A percentile compares a stretch with the other conserved stretches of the same genome.
These are phyloP conservation scores for Amniculicola lignicola DNA, from an alignment of 495 filamentous ascomycete species.

Conservation along the genomic window DNA sequence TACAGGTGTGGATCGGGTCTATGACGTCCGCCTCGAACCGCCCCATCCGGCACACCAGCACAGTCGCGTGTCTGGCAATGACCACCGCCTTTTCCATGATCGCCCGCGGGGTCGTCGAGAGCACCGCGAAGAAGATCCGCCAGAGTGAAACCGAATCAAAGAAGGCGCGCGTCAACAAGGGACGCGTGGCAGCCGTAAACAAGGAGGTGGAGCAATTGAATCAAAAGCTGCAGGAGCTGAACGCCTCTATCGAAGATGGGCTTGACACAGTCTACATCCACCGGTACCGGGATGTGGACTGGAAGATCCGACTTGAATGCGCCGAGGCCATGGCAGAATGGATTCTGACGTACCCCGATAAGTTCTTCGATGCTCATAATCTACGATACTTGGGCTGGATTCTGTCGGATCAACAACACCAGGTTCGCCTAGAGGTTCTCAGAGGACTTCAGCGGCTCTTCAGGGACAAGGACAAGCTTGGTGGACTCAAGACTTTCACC, in stretches of 20 bases:
- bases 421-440: conserved; percentile 72
- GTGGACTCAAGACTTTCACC: conserved; percentile 78
- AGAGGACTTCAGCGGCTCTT: conserved; percentile 74
- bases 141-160: conserved; percentile 80
- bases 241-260: conserved; percentile 69
- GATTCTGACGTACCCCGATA: conserved; percentile 76
- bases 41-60: conserved; percentile 90
- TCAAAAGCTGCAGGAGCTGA: conserved; percentile 59
- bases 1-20: conserved; percentile 77
- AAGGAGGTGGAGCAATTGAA: conserved; percentile 64
- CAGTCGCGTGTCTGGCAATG: conserved; percentile 72
- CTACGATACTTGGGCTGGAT: conserved; percentile 94
- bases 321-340: conserved; percentile 79
- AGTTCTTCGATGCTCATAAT: conserved; percentile 83
- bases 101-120: conserved; percentile 60
- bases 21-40: conserved; percentile 80
- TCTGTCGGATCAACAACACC: conserved; percentile 69
- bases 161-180: conserved; percentile 73
- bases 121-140: conserved; percentile 68
- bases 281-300: conserved; percentile 90
- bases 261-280: conserved; percentile 91
- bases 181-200: conserved; percentile 64
- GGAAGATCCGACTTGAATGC: conserved; percentile 79
- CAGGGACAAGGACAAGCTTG: conserved; percentile 69
- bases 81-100: conserved; percentile 65